Conservation (phyloP, 257 asterid species). For the Schizonepeta tenuifolia region DNA sequence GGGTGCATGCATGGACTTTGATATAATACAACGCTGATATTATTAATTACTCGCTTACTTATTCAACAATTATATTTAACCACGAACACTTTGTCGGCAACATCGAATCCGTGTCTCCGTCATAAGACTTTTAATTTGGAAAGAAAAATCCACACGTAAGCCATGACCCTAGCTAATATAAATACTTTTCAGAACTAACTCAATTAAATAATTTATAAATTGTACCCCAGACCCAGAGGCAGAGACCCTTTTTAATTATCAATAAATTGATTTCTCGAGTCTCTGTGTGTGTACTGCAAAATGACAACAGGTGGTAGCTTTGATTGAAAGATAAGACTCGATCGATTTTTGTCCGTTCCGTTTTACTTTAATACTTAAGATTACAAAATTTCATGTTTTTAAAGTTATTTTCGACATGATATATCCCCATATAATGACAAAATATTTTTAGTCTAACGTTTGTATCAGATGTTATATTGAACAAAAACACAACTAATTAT, state of each 20-base stretch:
- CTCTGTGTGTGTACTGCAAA: background rate
- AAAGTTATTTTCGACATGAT: background rate
- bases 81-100: slow-evolving; percentile 18
- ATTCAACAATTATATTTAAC: background rate
- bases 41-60: background rate
- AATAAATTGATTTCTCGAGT: background rate
- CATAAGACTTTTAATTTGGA: background rate
- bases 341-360: background rate
- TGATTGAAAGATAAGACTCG: background rate
- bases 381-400: background rate
- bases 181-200: slow-evolving; percentile 7
- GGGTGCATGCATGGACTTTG: slow-evolving; percentile 25
- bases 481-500: background rate
- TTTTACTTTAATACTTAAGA: background rate
- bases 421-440: background rate
- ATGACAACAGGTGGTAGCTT: background rate
- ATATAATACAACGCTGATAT: background rate
- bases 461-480: background rate
- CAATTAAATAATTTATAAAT: background rate
- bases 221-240: background rate
- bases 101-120: slow-evolving; percentile 4
- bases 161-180: background rate
- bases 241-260: background rate
- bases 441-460: background rate
- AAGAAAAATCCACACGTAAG: slow-evolving; percentile 33